phyloP scores from a whole-genome alignment of 2,329 filamentous ascomycete species.

The Fusarium tupiense region DNA sequence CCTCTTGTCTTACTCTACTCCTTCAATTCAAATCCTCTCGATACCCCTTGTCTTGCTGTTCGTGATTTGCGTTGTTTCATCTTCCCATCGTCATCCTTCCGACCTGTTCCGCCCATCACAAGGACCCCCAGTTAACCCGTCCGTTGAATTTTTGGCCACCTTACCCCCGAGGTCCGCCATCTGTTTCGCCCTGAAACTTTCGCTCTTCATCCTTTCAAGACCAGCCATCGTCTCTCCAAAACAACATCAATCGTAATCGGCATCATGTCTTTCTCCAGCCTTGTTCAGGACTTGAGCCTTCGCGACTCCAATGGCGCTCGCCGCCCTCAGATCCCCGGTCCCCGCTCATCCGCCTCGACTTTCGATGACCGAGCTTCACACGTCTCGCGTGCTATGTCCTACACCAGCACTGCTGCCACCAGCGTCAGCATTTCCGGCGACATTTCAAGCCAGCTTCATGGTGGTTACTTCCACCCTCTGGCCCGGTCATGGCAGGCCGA shows the following conservation, averaged over 20 bases:
- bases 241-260: conserved; percentile 12
- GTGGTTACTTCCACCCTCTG: conserved; percentile 83
- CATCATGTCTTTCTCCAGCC: conserved; percentile 73
- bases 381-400: conserved; percentile 71
- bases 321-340: conserved; percentile 53
- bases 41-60: conserved; percentile 8
- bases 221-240: conserved; percentile 4
- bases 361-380: conserved; percentile 69
- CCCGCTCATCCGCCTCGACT: conserved; percentile 62
- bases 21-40: neutral
- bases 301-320: conserved; percentile 62
- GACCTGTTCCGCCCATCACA: conserved; percentile 34
- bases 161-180: neutral
- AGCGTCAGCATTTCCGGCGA: conserved; percentile 77
- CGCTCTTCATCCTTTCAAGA: conserved; percentile 3
- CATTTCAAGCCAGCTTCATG: conserved; percentile 85
- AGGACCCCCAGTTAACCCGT: conserved; percentile 9
- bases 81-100: conserved; percentile 15
- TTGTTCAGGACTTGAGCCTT: conserved; percentile 71
- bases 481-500: conserved; percentile 85
- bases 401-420: conserved; percentile 72
- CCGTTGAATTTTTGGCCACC: conserved; percentile 39
- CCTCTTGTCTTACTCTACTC: neutral
- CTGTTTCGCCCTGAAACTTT: conserved; percentile 4
- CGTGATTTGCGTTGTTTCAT: conserved; percentile 11